Percentiles rank a stretch among this genome's conserved stretches.
Conservation (phyloP, 306 rosid genomes). For the Leucaena leucocephala region DNA sequence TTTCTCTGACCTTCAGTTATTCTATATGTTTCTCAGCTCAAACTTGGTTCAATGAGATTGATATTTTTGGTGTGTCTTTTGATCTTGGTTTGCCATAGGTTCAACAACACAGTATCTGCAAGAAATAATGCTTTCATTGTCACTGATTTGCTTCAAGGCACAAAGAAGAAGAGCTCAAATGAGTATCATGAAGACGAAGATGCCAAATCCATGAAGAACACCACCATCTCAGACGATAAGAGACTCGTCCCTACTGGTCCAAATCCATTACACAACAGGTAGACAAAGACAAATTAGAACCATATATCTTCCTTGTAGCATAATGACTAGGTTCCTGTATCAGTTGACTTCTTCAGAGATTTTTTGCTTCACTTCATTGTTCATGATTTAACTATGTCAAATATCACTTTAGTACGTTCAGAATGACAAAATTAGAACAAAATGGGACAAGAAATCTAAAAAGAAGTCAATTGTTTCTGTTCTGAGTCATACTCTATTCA, state of each 20-base stretch:
- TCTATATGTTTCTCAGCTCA: background rate
- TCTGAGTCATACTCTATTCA: background rate
- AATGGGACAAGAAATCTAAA: background rate
- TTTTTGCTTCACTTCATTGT: background rate
- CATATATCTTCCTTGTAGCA: background rate
- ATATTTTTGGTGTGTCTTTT: constrained; percentile 48
- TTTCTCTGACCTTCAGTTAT: constrained; percentile 3
- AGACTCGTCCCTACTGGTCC: constrained; percentile 90
- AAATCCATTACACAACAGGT: constrained; percentile 86
- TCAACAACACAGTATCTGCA: constrained; percentile 50
- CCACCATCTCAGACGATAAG: constrained; percentile 54
- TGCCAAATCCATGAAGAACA: constrained; percentile 25
- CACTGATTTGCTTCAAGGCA: constrained; percentile 31
- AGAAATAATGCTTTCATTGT: constrained; percentile 46
- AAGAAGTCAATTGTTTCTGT: background rate
- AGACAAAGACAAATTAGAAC: constrained; percentile 18
- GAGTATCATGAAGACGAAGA: constrained; percentile 5
- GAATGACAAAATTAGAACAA: background rate
- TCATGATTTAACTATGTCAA: background rate
- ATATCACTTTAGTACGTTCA: background rate
- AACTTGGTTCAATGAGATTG: constrained; percentile 33
- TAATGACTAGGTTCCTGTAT: background rate
- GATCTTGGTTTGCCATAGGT: constrained; percentile 47
- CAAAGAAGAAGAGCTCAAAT: constrained; percentile 41
- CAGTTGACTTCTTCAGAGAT: background rate